Evolutionary conservation across 345 rosid species (phyloP).

Genomic region (Rhodamnia rubescens): DNA sequence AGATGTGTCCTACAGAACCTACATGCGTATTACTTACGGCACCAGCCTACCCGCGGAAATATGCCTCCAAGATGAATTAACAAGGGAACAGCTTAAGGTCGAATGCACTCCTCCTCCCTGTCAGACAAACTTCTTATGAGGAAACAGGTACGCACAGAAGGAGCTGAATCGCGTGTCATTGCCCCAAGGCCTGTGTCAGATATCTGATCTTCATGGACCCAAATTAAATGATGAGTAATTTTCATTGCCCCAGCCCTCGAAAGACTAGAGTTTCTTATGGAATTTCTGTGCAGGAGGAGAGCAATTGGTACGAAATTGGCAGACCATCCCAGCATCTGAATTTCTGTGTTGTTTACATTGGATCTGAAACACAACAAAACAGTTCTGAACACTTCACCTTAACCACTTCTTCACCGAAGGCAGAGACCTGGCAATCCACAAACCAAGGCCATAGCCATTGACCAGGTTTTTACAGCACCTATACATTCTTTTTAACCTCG

Average conservation of each 20-base stretch:
- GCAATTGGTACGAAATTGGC: too few species aligned
- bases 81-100: constrained; percentile 70
- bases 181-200: constrained; percentile 75
- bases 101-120: too few species aligned
- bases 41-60: too few species aligned
- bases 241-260: not conserved
- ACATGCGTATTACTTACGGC: too few species aligned
- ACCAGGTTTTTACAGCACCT: constrained; percentile 56
- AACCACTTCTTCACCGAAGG: constrained; percentile 74
- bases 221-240: constrained; percentile 7
- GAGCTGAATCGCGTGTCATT: constrained; percentile 5
- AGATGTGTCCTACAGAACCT: too few species aligned
- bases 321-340: too few species aligned
- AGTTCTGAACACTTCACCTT: constrained; percentile 35
- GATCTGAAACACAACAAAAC: too few species aligned
- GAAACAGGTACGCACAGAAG: too few species aligned
- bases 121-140: too few species aligned
- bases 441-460: constrained; percentile 38
- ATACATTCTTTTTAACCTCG: constrained; percentile 28
- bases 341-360: too few species aligned
- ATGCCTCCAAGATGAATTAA: constrained; percentile 85
- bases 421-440: constrained; percentile 35
- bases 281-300: too few species aligned
- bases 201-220: constrained; percentile 73
- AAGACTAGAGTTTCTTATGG: too few species aligned